Base-by-base conservation (phyloP, 495 filamentous ascomycete genomes). In the Tuber magnatum region DNA sequence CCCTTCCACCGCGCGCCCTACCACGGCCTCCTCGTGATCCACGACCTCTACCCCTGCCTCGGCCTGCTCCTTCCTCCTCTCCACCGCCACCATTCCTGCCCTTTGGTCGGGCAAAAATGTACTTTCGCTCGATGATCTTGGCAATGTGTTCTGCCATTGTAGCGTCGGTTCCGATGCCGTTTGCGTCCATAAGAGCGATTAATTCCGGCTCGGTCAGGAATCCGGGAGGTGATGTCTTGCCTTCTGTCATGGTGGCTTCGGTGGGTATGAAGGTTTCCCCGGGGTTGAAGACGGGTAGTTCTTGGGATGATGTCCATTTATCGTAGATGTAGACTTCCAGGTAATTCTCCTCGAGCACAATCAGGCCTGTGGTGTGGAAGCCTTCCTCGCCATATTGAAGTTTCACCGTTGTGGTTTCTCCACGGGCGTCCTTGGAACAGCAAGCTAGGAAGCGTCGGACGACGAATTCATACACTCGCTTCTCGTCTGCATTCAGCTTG, bases 111-210 rank as follows among this genome's bases (percentile, higher is more conserved):
- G 89, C 89, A 68, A 88, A 87, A 39, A 93, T 93, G 81, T 99
- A 99, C 70, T 92, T 85, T 42, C 95, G 86, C 61, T 94, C 90
- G 83, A 97, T 93, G 83, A 99, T 94, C 82, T 96, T 97, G 68
- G 91, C 89, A 81, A 99, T 98, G 82, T 99, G 95, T 78, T 99
- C 95, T 0, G 95, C 94, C 96, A 99, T 99, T 0, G 95, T 98
- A 18, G 95, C 95, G 84, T 99, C 95, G 6, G 95, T 99, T 24
- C 95, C 95, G 80, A 99, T 99, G 18, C 95, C 95, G 83, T 99
- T 98, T 24, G 92, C 94, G 84, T 99, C 96, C 95, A 99, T 99
- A 38, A 99, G 87, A 7, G 91, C 92, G 83, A 99, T 97, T n/a
- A 99, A 86, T 82, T 98, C 95, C 3, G 95, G 94, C 82, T 99